Base-by-base conservation (phyloP, 768 basidiomycete genomes). In the Tylopilus plumbeoviolaceoides region DNA sequence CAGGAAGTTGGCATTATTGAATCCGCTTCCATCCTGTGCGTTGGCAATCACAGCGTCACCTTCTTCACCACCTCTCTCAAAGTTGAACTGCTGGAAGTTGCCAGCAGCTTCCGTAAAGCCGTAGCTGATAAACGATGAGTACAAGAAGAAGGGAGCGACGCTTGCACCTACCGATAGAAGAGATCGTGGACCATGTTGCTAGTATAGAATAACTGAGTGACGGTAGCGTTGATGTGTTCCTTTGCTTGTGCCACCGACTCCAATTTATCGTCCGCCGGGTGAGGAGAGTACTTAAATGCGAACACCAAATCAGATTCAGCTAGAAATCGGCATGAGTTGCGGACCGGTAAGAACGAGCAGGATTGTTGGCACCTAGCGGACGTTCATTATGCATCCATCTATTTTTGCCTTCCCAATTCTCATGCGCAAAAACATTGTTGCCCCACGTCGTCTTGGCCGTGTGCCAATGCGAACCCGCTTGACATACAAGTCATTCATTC, bases 41-140 rank as follows among this genome's bases (percentile, higher is more conserved):
- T 95, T 95, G 49, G 89, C 83, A 55, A 97, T 92, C 53, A 99
- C 91, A 30, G 84, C 93, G 59, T 99, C 94, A 57, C 82, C 82
- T 64, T 92, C 93, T 49, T 71, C 71, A 20, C 95, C 95, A 25
- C 95, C 95, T 38, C 85, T 83, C 1, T 85, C 94, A 62, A 95
- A 95, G 82, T 98, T 98, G 78, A 91, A 81, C 63, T 94, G 91
- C 71, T 99, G 95, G 87, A 98, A 99, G 79, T 99, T 98, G 14
- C 95, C 95, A 2, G 89, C 73, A 9, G 77, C 76, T 70, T 98
- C 95, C 64, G 89, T 89, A 70, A 99, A 99, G 18, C 95, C 95
- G 57, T 93, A 90, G 43, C 87, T 84, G 55, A 67, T 56, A 38
- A 56, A 61, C 33, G 61, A 5, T 50, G n/a, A 44, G 47, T 30